These are phyloP conservation scores for Chytriomyces hyalinus DNA, from an alignment of 192 early-diverging fungal genomes.

Conservation along the genomic window DNA sequence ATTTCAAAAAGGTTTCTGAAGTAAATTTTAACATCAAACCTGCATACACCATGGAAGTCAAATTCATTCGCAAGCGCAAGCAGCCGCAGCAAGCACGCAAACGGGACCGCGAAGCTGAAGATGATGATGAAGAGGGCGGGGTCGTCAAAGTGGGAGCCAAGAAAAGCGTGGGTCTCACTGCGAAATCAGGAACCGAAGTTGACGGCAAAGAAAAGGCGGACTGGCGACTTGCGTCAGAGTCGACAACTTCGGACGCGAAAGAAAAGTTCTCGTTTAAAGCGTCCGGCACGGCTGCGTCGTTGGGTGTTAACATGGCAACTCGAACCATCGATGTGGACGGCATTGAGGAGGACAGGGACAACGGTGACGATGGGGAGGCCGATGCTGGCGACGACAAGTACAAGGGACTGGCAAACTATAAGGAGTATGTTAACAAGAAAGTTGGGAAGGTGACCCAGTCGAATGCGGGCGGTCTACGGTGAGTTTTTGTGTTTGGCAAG, in stretches of 20 bases:
- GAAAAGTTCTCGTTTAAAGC: slow-evolving; percentile 21
- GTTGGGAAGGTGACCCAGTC: slow-evolving; percentile 62
- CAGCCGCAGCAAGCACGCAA: neutral
- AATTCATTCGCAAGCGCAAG: slow-evolving; percentile 34
- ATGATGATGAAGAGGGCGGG: neutral
- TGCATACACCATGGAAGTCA: slow-evolving; percentile 5
- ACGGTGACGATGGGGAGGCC: slow-evolving; percentile 31
- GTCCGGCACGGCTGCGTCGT: slow-evolving; percentile 51
- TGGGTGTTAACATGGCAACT: slow-evolving; percentile 50
- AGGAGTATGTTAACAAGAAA: slow-evolving; percentile 67
- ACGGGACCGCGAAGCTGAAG: neutral
- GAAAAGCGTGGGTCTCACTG: slow-evolving; percentile 6
- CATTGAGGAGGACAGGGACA: neutral
- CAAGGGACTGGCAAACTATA: slow-evolving; percentile 73
- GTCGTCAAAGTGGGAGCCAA: neutral
- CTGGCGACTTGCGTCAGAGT: neutral
- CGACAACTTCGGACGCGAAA: neutral
- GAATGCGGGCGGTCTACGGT: slow-evolving; percentile 52
- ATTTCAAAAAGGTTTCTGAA: too few species aligned
- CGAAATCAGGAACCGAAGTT: neutral
- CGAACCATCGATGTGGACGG: slow-evolving; percentile 60
- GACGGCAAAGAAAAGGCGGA: neutral
- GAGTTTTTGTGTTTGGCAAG: neutral
- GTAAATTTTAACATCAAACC: too few species aligned
- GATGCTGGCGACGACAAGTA: slow-evolving; percentile 60